Evolutionary conservation across 805 yeast species (phyloP).

Genomic region (Zygoascus biomembranicola): DNA sequence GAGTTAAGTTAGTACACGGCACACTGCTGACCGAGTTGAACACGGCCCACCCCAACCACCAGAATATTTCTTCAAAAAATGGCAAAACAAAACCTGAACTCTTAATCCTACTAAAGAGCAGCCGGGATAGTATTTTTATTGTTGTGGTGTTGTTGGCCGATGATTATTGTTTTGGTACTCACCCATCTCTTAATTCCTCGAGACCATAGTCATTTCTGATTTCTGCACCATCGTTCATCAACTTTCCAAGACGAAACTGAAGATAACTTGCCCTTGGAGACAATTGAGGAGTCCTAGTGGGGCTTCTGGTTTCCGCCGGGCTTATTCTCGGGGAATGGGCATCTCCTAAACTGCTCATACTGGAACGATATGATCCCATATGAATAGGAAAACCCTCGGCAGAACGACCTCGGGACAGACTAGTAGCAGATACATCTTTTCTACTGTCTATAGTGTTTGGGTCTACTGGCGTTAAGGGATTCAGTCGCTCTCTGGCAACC

Average conservation of each 20-base stretch:
- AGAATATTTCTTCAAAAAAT: too few relatives aligned
- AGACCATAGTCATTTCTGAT: slow-evolving; percentile 31
- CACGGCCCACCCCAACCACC: too few relatives aligned
- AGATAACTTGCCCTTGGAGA: slow-evolving; percentile 6
- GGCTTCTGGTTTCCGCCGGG: not conserved
- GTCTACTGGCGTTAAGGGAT: slow-evolving; percentile 1
- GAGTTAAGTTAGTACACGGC: not conserved
- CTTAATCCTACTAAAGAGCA: too few relatives aligned
- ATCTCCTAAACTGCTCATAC: not conserved
- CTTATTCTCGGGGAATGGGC: not conserved
- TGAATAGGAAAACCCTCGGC: slow-evolving; percentile 1
- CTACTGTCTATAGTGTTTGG: not conserved
- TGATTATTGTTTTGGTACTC: not conserved
- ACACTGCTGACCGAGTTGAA: not conserved
- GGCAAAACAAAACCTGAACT: too few relatives aligned
- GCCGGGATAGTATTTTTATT: too few relatives aligned
- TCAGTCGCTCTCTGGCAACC: not conserved
- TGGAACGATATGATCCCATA: not conserved
- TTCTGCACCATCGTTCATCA: slow-evolving; percentile 21
- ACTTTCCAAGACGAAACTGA: slow-evolving; percentile 6
- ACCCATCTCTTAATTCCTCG: slow-evolving; percentile 43
- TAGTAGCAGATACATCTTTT: not conserved
- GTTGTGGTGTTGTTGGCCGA: too few relatives aligned
- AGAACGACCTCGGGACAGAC: not conserved
- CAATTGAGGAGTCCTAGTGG: not conserved